Conservation (phyloP, 805 yeast species). For the Candida adriatica region DNA sequence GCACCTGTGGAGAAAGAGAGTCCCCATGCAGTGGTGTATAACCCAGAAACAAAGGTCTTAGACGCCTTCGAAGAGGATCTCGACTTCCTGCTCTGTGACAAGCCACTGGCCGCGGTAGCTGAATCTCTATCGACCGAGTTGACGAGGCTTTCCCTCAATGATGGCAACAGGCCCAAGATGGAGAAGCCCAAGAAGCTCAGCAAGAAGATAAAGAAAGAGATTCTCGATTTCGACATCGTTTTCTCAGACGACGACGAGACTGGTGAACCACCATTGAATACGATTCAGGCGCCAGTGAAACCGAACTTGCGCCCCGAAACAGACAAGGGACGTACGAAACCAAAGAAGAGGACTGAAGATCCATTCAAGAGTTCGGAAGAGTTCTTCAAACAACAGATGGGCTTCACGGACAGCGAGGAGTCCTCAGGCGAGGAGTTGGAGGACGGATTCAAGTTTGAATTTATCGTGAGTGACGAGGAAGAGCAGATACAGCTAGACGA, state of each 20-base stretch:
- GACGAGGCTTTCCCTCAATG: neutral
- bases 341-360: slow-evolving; percentile 1
- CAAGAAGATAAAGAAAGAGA: slow-evolving; percentile 13
- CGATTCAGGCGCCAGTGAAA: neutral
- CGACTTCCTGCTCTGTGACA: slow-evolving; percentile 11
- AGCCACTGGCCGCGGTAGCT: neutral
- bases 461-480: slow-evolving; percentile 12
- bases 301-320: neutral
- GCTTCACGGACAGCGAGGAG: slow-evolving; percentile 4
- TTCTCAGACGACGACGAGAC: slow-evolving; percentile 13
- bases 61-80: slow-evolving; percentile 18
- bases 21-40: slow-evolving; percentile 4
- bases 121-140: neutral
- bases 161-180: neutral
- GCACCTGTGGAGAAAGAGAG: slow-evolving; percentile 5
- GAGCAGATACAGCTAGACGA: slow-evolving; percentile 13
- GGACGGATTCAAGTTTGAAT: slow-evolving; percentile 4
- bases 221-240: slow-evolving; percentile 16
- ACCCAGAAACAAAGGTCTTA: slow-evolving; percentile 13
- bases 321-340: neutral
- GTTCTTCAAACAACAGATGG: slow-evolving; percentile 7
- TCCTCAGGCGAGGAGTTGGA: neutral
- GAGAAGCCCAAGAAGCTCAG: neutral
- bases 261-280: neutral
- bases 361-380: slow-evolving; percentile 5